Percentiles rank a stretch among this genome's conserved stretches.
These are phyloP conservation scores for Podochytrium sp. DNA, from an alignment of 192 early-diverging fungal genomes.

Conservation along the genomic window DNA sequence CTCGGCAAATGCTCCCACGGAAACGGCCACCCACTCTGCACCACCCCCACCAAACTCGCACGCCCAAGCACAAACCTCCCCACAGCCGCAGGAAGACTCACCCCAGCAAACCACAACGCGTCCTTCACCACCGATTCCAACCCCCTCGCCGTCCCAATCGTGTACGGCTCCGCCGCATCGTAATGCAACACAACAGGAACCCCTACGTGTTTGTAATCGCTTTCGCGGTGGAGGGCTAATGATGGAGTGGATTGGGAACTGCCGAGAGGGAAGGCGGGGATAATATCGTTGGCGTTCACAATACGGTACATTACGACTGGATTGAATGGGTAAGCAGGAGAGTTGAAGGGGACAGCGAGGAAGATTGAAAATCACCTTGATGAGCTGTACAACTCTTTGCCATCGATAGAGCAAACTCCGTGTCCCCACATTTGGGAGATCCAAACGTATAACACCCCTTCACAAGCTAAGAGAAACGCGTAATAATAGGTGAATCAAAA, in stretches of 20 bases:
- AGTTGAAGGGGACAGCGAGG: background rate
- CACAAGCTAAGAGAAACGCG: conserved; percentile 21
- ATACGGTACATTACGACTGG: conserved; percentile 35
- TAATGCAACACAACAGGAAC: conserved; percentile 32
- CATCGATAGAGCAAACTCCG: conserved; percentile 21
- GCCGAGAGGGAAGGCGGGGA: conserved; percentile 28
- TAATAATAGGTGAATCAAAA: background rate
- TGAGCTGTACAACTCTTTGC: conserved; percentile 7
- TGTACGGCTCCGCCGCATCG: conserved; percentile 1
- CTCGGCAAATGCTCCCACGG: conserved; percentile 31
- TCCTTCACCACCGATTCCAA: conserved; percentile 31
- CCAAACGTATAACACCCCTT: conserved; percentile 38
- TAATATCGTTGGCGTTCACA: conserved; percentile 32
- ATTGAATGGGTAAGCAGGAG: too few relatives aligned
- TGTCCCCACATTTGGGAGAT: conserved; percentile 35
- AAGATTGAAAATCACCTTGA: conserved; percentile 2
- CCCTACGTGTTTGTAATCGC: conserved; percentile 34
- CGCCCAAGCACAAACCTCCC: background rate
- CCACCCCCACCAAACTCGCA: background rate
- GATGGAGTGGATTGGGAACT: background rate
- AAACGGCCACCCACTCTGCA: conserved; percentile 22
- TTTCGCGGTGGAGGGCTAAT: background rate
- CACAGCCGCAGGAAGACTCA: conserved; percentile 17
- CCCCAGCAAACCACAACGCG: conserved; percentile 19
- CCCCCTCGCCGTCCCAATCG: conserved; percentile 17